Evolutionary conservation across 2,329 filamentous ascomycete genomes (phyloP).

Genomic region (Fusarium mangiferae): DNA sequence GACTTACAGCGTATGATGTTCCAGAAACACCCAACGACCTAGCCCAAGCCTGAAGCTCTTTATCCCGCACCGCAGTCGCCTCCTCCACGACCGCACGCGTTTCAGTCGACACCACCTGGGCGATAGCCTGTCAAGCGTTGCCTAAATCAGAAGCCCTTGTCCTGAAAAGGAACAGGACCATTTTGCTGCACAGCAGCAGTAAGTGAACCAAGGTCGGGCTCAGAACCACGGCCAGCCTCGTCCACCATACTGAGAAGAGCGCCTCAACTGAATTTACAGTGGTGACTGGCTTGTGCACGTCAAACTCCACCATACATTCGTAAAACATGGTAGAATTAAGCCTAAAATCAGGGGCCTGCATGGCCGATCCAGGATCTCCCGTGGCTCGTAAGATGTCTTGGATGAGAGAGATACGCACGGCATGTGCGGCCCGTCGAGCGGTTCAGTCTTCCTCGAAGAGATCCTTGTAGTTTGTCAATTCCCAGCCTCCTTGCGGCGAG

Average conservation of each 20-base stretch:
- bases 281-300: not conserved
- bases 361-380: not conserved
- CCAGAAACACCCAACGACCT: not conserved
- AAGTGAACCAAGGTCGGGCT: not conserved
- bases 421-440: not conserved
- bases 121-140: constrained; percentile 20
- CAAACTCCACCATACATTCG: not conserved
- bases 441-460: not conserved
- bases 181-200: not conserved
- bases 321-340: constrained; percentile 9
- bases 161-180: not conserved
- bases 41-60: constrained; percentile 1
- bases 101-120: constrained; percentile 10
- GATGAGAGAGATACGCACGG: not conserved
- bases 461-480: not conserved
- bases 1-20: not conserved
- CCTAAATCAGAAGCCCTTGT: constrained; percentile 8
- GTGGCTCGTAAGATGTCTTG: constrained; percentile 1
- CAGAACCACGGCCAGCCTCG: not conserved
- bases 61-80: not conserved
- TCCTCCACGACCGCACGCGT: constrained; percentile 16
- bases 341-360: not conserved
- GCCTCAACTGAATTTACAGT: not conserved
- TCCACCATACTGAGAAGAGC: not conserved
- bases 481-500: not conserved